Evolutionary conservation across 2,329 filamentous ascomycete genomes (phyloP), one percentile per base, ranked within the genome.

Genomic region (Cytospora chrysosperma): DNA sequence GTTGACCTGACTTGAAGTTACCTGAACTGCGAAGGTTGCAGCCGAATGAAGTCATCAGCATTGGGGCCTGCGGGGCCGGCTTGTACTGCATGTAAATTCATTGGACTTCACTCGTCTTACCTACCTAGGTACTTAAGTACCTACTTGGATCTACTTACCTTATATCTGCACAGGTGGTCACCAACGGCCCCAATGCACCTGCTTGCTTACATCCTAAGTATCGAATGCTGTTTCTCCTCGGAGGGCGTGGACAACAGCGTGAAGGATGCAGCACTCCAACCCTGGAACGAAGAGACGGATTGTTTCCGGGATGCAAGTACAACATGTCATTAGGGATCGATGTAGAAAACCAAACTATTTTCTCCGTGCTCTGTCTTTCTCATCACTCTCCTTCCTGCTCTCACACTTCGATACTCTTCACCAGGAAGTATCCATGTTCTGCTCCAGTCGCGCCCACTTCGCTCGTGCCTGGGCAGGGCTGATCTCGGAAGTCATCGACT

Each of bases 401-500:
- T 27, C 26, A 30, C 15, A 4, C 8, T 28, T 24, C 6, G n/a
- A 9, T 26, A 8, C 15, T 27, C 15, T 9, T 34, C 9, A 26
- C 34, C 17, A 49, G 24, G 9, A 2, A 15, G 34, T 47, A 15
- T 27, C 32, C 34, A 34, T 24, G 9, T 49, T 52, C 51, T 34
- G 12, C 6, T 15, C 59, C 27, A 37, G 24, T 26, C 15, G 15
- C 17, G 28, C 37, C 62, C 62, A 64, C 27, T 62, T 49, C 9
- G 37, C 54, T 54, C 59, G 53, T 40, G 62, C 62, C 15, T 62
- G 30, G 17, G 53, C 47, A 21, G 62, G 62, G n/a, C 37, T 64
- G 54, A 64, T 27, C 54, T 64, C 62, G 4, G 62, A 64, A 50
- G 59, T 64, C 54, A 55, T 59, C 4, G 59, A 62, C 60, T 76